These are phyloP conservation scores for Lupinus albus DNA, from an alignment of 306 rosid genomes.

Conservation along the genomic window DNA sequence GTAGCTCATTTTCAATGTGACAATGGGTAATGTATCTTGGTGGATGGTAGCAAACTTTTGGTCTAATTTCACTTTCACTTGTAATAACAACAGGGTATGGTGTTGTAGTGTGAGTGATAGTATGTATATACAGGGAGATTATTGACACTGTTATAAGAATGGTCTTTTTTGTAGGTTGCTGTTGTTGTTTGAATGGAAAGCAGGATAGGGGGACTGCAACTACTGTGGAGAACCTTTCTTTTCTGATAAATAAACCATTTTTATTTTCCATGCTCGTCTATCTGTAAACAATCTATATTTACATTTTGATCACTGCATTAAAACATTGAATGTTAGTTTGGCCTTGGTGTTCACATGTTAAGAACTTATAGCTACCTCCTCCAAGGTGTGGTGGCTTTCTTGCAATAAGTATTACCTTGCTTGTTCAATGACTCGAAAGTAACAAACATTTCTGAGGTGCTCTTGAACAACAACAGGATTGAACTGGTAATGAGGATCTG, in stretches of 20 bases:
- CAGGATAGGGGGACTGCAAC: background rate
- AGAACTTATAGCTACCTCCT: too few species aligned
- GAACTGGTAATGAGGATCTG: too few species aligned
- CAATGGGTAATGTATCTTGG: background rate
- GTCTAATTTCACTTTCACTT: background rate
- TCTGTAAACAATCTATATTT: conserved; percentile 6
- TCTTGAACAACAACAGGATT: too few species aligned
- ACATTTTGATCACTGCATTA: background rate
- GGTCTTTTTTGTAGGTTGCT: conserved; percentile 21
- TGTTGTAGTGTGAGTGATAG: background rate
- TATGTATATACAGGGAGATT: background rate
- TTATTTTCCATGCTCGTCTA: conserved; percentile 3
- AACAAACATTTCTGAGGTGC: too few species aligned
- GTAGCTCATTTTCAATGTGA: background rate
- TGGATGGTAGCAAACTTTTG: background rate
- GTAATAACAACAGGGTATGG: background rate
- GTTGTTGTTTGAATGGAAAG: conserved; percentile 2
- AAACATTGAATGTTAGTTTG: background rate
- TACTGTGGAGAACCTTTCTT: background rate
- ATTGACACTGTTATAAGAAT: conserved; percentile 6
- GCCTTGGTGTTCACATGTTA: background rate
- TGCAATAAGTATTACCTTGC: too few species aligned
- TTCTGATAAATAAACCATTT: background rate
- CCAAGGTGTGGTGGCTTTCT: too few species aligned
- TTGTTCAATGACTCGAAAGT: too few species aligned